These are phyloP conservation scores for Przewalskia tangutica DNA, from an alignment of 257 asterid genomes.

Conservation along the genomic window DNA sequence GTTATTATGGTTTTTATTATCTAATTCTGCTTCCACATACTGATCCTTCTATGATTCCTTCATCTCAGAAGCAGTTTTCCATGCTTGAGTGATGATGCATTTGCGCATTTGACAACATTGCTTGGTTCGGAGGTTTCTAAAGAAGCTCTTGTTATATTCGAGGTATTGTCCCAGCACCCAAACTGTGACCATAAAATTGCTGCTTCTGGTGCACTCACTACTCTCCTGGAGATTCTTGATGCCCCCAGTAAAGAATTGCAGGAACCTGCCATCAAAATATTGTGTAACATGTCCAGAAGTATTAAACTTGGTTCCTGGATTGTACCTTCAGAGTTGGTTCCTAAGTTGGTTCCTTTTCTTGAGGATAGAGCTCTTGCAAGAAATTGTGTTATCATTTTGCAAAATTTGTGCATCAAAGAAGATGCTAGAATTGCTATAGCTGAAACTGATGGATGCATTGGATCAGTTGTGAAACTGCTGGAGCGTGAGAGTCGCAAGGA, in stretches of 20 bases:
- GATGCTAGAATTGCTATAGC: conserved; percentile 37
- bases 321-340: conserved; percentile 32
- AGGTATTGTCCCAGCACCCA: conserved; percentile 31
- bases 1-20: neutral
- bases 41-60: conserved; percentile 11
- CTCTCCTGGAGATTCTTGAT: conserved; percentile 46
- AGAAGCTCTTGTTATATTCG: conserved; percentile 51
- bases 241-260: conserved; percentile 30
- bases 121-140: conserved; percentile 50
- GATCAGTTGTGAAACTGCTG: conserved; percentile 42
- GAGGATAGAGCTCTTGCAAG: conserved; percentile 29
- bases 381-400: conserved; percentile 40
- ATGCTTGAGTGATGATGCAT: conserved; percentile 49
- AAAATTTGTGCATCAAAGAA: conserved; percentile 29
- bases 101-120: conserved; percentile 52
- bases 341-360: conserved; percentile 40
- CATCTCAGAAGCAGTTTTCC: conserved; percentile 29
- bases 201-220: conserved; percentile 39
- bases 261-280: conserved; percentile 43
- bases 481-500: conserved; percentile 43
- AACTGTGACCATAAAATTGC: conserved; percentile 26
- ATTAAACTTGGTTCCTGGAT: conserved; percentile 20
- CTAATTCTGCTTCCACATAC: neutral
- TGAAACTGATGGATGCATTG: conserved; percentile 56
- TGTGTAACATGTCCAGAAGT: conserved; percentile 41